phyloP scores from a whole-genome alignment of 768 basidiomycete species.

The Neoboletus magnificus region DNA sequence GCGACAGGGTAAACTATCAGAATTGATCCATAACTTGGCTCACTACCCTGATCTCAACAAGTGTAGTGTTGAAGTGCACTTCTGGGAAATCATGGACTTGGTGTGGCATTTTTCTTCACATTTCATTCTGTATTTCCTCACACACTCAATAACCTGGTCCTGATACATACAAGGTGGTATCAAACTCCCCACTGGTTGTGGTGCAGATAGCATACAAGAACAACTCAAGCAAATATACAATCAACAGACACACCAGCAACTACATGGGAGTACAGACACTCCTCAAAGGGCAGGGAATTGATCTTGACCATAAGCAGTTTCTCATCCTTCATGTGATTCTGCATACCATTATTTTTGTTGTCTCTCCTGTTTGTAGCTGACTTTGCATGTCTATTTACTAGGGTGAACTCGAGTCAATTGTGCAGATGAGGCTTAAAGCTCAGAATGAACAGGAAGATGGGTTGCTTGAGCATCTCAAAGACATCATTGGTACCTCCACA shows the following conservation, averaged over 20 bases:
- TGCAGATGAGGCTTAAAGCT: constrained; percentile 98
- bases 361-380: neutral
- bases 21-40: constrained; percentile 97
- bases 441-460: constrained; percentile 93
- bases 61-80: constrained; percentile 94
- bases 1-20: constrained; percentile 94
- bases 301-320: constrained; percentile 97
- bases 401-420: constrained; percentile 98
- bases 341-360: neutral
- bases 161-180: constrained; percentile 79
- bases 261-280: constrained; percentile 89
- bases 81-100: constrained; percentile 90
- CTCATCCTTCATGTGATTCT: constrained; percentile 81
- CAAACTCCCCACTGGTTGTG: constrained; percentile 78
- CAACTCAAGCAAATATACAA: constrained; percentile 87
- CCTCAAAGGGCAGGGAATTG: constrained; percentile 91
- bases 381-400: constrained; percentile 25
- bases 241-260: constrained; percentile 72
- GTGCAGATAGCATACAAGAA: constrained; percentile 85
- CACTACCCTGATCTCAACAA: constrained; percentile 78
- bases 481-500: constrained; percentile 92
- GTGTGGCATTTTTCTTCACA: constrained; percentile 43
- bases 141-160: constrained; percentile 66
- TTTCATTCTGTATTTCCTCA: neutral
- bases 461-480: constrained; percentile 94